Evolutionary conservation across 179 eudicot species (phyloP).

Genomic region (Dionaea muscipula): DNA sequence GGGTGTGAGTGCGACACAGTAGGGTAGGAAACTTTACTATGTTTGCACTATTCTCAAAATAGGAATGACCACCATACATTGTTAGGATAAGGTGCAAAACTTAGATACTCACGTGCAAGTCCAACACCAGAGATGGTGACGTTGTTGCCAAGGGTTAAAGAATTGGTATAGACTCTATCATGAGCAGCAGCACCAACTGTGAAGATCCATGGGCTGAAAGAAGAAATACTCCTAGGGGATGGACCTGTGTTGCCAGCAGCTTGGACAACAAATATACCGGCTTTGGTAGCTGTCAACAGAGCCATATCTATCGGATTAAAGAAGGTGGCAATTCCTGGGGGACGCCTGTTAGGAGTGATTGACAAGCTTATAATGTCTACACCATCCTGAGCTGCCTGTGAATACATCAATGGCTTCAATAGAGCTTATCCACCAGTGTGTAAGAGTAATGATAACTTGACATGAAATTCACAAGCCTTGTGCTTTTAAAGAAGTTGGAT

Average conservation of each 20-base stretch:
- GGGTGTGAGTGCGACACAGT: no score
- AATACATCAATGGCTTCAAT: not conserved
- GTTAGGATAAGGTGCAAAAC: not conserved
- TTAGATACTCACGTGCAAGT: constrained; percentile 64
- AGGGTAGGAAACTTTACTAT: no score
- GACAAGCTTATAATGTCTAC: constrained; percentile 92
- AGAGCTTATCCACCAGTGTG: no score
- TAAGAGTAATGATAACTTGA: no score
- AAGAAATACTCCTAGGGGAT: constrained; percentile 73
- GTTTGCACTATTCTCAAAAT: no score
- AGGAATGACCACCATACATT: no score
- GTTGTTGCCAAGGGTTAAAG: constrained; percentile 71
- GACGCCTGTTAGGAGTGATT: constrained; percentile 95
- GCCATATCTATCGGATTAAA: constrained; percentile 99
- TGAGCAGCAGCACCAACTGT: constrained; percentile 97
- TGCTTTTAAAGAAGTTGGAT: no score
- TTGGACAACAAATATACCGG: constrained; percentile 89
- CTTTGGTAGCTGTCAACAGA: constrained; percentile 65
- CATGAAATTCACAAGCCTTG: no score
- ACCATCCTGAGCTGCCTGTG: constrained; percentile 97
- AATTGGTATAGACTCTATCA: constrained; percentile 75
- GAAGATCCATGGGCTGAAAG: constrained; percentile 98
- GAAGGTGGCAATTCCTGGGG: constrained; percentile 94
- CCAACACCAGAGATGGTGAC: constrained; percentile 75
- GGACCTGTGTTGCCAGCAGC: constrained; percentile 99